Conservation (phyloP, 2,329 filamentous ascomycete genomes). For the Ceratocystiopsis brevicomis region DNA sequence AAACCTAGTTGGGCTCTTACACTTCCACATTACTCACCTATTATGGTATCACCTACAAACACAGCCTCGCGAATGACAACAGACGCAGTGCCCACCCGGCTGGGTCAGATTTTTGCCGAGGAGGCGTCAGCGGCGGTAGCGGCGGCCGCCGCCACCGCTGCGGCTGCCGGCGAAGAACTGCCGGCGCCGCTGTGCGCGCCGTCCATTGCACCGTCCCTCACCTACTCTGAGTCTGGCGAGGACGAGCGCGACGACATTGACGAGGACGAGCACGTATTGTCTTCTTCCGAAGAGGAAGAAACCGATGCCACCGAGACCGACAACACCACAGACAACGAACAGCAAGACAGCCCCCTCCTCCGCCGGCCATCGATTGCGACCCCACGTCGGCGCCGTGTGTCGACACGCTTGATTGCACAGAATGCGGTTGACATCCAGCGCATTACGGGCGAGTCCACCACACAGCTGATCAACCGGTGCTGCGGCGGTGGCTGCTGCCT, state of each 20-base stretch:
- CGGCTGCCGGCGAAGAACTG: constrained; percentile 18
- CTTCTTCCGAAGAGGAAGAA: constrained; percentile 15
- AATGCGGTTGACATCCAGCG: constrained; percentile 42
- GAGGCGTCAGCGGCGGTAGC: constrained; percentile 7
- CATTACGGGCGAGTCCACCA: constrained; percentile 44
- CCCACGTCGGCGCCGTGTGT: constrained; percentile 40
- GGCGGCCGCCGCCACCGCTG: constrained; percentile 16
- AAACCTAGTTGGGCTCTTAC: too few relatives aligned
- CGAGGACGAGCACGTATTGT: constrained; percentile 22
- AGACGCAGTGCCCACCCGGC: constrained; percentile 3
- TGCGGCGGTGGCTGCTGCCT: constrained; percentile 48
- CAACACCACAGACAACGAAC: too few relatives aligned
- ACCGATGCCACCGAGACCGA: too few relatives aligned
- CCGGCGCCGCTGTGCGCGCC: constrained; percentile 26
- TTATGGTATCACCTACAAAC: too few relatives aligned
- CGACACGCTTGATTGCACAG: constrained; percentile 47
- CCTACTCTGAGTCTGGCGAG: constrained; percentile 42
- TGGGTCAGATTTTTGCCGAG: constrained; percentile 8
- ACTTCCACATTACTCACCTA: too few relatives aligned
- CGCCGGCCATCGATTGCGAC: constrained; percentile 1
- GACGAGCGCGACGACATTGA: constrained; percentile 33
- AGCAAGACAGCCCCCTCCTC: too few relatives aligned
- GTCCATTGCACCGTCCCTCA: constrained; percentile 41
- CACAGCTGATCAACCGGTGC: constrained; percentile 41
- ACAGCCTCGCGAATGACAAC: too few relatives aligned